Conservation (phyloP, 768 basidiomycete species). For the Lentinula raphanica region DNA sequence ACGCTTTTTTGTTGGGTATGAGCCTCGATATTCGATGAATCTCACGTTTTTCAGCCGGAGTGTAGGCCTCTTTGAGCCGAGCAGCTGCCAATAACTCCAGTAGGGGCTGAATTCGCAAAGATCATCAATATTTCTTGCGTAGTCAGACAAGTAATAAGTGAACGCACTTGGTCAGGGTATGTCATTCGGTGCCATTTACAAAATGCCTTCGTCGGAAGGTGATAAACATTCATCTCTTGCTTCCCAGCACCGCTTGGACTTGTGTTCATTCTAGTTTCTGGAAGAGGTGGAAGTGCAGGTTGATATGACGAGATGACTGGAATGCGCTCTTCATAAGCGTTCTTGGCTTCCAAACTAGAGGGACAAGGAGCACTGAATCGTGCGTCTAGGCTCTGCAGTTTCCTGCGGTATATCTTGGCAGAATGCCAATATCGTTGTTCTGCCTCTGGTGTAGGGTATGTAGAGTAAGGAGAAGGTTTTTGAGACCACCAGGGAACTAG, state of each 20-base stretch:
- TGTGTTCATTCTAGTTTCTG: background rate
- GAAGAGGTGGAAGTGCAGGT: conserved; percentile 4
- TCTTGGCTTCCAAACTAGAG: background rate
- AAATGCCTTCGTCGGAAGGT: background rate
- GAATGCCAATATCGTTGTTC: conserved; percentile 2
- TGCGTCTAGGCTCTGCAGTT: background rate
- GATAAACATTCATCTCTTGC: background rate
- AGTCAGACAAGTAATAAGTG: no score
- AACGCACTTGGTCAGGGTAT: background rate
- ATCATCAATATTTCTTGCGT: background rate
- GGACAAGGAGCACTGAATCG: background rate
- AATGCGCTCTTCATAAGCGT: background rate
- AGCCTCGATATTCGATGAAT: conserved; percentile 1
- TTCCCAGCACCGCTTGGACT: no score
- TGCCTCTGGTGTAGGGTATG: background rate
- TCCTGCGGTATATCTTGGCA: background rate
- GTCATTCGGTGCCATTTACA: background rate
- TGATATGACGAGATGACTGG: conserved; percentile 1
- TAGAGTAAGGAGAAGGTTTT: background rate
- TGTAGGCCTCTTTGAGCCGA: background rate
- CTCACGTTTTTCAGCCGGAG: background rate
- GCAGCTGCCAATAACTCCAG: background rate
- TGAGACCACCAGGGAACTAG: background rate
- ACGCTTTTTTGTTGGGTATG: background rate
- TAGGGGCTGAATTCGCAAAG: background rate